These are phyloP conservation scores for Penicillium bovifimosum DNA, from an alignment of 495 filamentous ascomycete genomes.

Conservation along the genomic window DNA sequence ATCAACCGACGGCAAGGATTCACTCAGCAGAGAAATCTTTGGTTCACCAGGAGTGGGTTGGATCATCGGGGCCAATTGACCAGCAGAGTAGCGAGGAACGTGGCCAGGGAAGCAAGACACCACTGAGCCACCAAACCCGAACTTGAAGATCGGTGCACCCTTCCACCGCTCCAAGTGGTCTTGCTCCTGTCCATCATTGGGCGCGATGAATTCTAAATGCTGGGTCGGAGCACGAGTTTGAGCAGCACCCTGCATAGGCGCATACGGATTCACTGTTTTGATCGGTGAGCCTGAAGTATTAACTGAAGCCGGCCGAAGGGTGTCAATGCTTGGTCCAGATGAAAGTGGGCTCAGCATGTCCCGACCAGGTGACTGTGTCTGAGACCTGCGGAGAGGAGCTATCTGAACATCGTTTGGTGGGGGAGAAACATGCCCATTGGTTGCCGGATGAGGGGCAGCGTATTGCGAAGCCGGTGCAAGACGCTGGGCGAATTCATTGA, in stretches of 20 bases:
- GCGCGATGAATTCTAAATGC: constrained; percentile 51
- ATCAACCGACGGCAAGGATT: constrained; percentile 63
- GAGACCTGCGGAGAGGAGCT: constrained; percentile 63
- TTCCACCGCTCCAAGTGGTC: constrained; percentile 87
- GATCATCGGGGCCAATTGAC: constrained; percentile 65
- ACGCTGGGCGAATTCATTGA: constrained; percentile 49
- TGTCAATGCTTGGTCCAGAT: constrained; percentile 44
- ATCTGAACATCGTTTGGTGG: constrained; percentile 25
- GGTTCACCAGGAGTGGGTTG: constrained; percentile 82
- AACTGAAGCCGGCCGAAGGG: constrained; percentile 64
- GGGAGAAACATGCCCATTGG: constrained; percentile 26
- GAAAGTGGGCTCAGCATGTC: constrained; percentile 48
- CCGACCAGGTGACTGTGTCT: constrained; percentile 77
- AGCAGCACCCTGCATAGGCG: constrained; percentile 23
- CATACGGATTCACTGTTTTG: constrained; percentile 33
- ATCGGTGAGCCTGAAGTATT: constrained; percentile 50
- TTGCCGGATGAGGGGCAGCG: constrained; percentile 29
- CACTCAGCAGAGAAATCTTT: constrained; percentile 63
- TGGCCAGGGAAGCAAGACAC: constrained; percentile 85
- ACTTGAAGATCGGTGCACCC: constrained; percentile 77
- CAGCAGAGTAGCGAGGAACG: constrained; percentile 77
- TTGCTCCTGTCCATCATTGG: constrained; percentile 71
- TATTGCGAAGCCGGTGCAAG: constrained; percentile 40
- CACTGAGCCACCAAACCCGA: constrained; percentile 80
- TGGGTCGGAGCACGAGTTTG: constrained; percentile 37